Evolutionary conservation across 257 asterid genomes (phyloP).

Genomic region (Solanum sparsipilum): DNA sequence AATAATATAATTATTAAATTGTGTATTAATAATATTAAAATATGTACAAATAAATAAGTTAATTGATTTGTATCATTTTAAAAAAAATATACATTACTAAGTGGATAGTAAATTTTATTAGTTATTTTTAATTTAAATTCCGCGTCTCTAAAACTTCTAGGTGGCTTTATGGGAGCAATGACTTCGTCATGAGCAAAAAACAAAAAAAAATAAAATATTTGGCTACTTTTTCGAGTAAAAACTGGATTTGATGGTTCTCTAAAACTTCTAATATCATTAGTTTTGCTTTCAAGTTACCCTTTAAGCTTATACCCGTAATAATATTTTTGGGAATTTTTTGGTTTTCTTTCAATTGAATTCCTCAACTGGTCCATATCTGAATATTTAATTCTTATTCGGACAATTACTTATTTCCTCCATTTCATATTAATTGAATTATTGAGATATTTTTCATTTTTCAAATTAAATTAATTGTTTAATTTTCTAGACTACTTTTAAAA

Average conservation of each 20-base stretch:
- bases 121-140: too few relatives aligned
- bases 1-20: too few relatives aligned
- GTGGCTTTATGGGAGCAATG: background rate
- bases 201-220: background rate
- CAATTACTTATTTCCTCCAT: background rate
- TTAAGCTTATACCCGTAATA: background rate
- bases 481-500: too few relatives aligned
- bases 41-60: too few relatives aligned
- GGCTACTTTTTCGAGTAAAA: background rate
- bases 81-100: too few relatives aligned
- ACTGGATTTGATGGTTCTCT: background rate
- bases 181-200: background rate
- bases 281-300: background rate
- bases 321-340: background rate
- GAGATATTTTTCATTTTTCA: too few relatives aligned
- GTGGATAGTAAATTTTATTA: too few relatives aligned
- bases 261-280: background rate
- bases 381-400: background rate
- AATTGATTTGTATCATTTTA: too few relatives aligned
- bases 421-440: too few relatives aligned
- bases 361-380: background rate
- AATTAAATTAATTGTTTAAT: too few relatives aligned
- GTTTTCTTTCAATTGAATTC: background rate
- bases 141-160: background rate
- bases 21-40: too few relatives aligned